A percentile compares a stretch with the other conserved stretches of the same genome.
These are phyloP conservation scores for Globisporangium iwayamae DNA, from an alignment of 352 stramenopile genomes.

Conservation along the genomic window DNA sequence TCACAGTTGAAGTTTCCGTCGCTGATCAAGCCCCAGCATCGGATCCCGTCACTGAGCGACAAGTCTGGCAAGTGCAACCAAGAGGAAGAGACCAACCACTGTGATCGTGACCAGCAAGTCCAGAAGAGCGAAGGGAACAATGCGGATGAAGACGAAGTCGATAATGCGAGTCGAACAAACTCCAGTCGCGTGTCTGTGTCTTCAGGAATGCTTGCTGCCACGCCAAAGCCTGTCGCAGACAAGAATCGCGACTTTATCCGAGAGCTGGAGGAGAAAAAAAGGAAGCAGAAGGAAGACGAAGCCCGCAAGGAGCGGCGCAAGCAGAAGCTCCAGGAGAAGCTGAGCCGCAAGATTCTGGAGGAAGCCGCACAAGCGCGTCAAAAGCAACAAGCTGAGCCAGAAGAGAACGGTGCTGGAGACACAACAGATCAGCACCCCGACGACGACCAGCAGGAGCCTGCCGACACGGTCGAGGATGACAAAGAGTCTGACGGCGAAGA, in stretches of 20 bases:
- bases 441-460: constrained; percentile 8
- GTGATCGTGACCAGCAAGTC: constrained; percentile 7
- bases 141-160: constrained; percentile 24
- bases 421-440: not conserved
- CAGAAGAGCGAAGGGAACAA: constrained; percentile 18
- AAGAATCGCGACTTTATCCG: constrained; percentile 73
- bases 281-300: constrained; percentile 53
- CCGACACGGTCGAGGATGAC: constrained; percentile 18
- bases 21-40: constrained; percentile 30
- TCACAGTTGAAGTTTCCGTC: constrained; percentile 39
- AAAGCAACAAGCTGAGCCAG: constrained; percentile 21
- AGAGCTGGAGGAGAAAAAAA: constrained; percentile 69
- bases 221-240: constrained; percentile 17
- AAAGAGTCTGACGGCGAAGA: constrained; percentile 17
- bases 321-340: constrained; percentile 60
- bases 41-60: not conserved
- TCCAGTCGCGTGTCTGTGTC: constrained; percentile 17
- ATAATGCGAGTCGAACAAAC: constrained; percentile 11
- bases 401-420: constrained; percentile 19
- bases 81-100: constrained; percentile 25
- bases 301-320: constrained; percentile 40
- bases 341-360: constrained; percentile 46
- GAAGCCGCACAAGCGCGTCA: constrained; percentile 34
- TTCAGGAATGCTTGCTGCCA: constrained; percentile 11
- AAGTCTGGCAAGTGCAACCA: constrained; percentile 29